A percentile compares a stretch with the other conserved stretches of the same genome.
phyloP scores from a whole-genome alignment of 176 grass and related monocot species.

The Lolium rigidum region DNA sequence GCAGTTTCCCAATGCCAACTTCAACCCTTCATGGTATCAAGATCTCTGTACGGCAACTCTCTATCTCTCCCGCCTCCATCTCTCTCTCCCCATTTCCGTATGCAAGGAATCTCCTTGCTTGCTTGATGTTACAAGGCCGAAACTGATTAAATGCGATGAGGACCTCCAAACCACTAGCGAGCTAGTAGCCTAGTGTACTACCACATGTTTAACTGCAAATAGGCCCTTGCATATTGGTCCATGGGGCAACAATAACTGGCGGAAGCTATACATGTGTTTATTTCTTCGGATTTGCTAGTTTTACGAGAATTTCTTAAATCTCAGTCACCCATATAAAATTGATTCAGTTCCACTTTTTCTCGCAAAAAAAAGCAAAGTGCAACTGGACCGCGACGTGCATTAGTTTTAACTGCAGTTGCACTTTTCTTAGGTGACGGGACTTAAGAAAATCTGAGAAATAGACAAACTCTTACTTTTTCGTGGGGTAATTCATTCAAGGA shows the following conservation, averaged over 20 bases:
- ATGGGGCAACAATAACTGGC: background rate
- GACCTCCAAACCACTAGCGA: constrained; percentile 1
- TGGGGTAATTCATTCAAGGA: too few relatives aligned
- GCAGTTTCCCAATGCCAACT: constrained; percentile 14
- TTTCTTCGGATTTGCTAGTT: background rate
- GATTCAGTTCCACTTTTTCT: too few relatives aligned
- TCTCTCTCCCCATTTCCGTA: background rate
- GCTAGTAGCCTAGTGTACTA: background rate
- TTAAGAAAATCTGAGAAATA: too few relatives aligned
- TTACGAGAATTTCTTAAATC: too few relatives aligned
- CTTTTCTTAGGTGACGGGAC: too few relatives aligned
- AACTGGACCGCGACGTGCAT: too few relatives aligned
- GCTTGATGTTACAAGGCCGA: constrained; percentile 10
- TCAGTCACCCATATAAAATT: too few relatives aligned
- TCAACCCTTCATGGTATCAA: constrained; percentile 28
- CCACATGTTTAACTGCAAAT: background rate
- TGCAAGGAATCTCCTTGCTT: background rate
- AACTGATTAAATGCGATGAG: background rate
- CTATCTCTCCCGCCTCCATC: background rate
- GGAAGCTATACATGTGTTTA: background rate
- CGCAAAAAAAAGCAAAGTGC: too few relatives aligned
- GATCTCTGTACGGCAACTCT: constrained; percentile 6
- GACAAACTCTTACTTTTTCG: too few relatives aligned
- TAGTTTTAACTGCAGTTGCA: too few relatives aligned
- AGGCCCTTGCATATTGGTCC: background rate